Evolutionary conservation across 2,329 filamentous ascomycete genomes (phyloP), one percentile per base, ranked within the genome.

Genomic region (Verticillium dahliae): DNA sequence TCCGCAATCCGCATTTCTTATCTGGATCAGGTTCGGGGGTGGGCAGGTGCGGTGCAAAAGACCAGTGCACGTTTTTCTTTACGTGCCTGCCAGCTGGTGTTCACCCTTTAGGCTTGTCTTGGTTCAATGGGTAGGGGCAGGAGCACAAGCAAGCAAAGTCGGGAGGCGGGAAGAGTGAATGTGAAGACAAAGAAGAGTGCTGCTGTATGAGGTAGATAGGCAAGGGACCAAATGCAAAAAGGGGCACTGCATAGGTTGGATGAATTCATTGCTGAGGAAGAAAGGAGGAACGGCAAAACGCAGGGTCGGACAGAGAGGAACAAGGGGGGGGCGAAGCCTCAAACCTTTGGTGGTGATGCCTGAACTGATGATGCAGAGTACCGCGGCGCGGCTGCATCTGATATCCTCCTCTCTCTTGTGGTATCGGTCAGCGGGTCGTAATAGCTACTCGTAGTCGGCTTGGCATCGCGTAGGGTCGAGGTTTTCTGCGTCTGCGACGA

Each of bases 361-460:
- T 76, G 75, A 62, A 74, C 73, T 70, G 75, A 72, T 70, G 74
- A 72, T 70, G 74, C 77, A 68, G 77, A 77, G 56, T 61, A 62
- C 78, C 80, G 81, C 68, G 78, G 76, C 52, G 67, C 45, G 22
- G 45, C 69, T 41, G 72, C 66, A 68, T 82, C 80, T 62, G 78
- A 80, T 66, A 77, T 71, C 63, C 73, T 75, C 67, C 77, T 79
- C 69, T 80, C 79, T 64, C 74, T 77, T 57, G 76, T 78, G 63
- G 76, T 77, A 72, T 84, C 81, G 54, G 78, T 81, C 54, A 79
- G 78, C 15, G 81, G 81, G 67, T 84, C 81, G 74, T 84, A 84
- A 72, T 81, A 82, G 70, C 78, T 77, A 68, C 80, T 73, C 61
- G 74, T 71, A 15, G 72, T 69, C 60, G 75, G 68, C 69, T 78